Conservation (phyloP, 495 filamentous ascomycete species). For the Achaetomiella virescens region DNA sequence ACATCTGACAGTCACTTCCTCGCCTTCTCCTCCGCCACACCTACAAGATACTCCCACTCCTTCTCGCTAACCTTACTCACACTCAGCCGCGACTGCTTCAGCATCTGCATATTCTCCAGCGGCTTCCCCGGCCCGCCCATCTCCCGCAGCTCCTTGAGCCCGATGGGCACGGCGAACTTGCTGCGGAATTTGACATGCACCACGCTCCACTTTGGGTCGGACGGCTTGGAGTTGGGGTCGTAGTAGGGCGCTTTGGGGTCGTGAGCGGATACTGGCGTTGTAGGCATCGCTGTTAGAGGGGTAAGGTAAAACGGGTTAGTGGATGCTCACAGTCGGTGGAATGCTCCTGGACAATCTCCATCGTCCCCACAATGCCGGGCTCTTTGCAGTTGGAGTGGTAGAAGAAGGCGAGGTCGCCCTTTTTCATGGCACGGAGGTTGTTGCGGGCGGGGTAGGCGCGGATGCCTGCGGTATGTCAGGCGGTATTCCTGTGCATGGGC, state of each 20-base stretch:
- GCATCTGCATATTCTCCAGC: constrained; percentile 75
- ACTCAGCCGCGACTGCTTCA: constrained; percentile 75
- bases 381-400: constrained; percentile 95
- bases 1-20: not conserved
- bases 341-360: constrained; percentile 85
- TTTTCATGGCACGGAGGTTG: constrained; percentile 83
- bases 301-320: not conserved
- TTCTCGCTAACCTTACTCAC: constrained; percentile 66
- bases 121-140: constrained; percentile 51
- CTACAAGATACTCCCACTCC: constrained; percentile 78
- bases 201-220: constrained; percentile 80
- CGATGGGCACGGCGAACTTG: constrained; percentile 70
- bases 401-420: constrained; percentile 90
- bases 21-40: constrained; percentile 40
- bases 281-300: not conserved
- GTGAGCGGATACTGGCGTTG: constrained; percentile 63
- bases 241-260: constrained; percentile 75
- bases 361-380: constrained; percentile 84
- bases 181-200: constrained; percentile 81
- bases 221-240: constrained; percentile 64
- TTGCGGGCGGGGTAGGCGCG: constrained; percentile 61
- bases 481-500: not conserved
- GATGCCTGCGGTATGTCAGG: constrained; percentile 33
- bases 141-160: constrained; percentile 66
- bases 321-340: constrained; percentile 61